Evolutionary conservation across 495 filamentous ascomycete species (phyloP).

Genomic region (Rusavskia elegans): DNA sequence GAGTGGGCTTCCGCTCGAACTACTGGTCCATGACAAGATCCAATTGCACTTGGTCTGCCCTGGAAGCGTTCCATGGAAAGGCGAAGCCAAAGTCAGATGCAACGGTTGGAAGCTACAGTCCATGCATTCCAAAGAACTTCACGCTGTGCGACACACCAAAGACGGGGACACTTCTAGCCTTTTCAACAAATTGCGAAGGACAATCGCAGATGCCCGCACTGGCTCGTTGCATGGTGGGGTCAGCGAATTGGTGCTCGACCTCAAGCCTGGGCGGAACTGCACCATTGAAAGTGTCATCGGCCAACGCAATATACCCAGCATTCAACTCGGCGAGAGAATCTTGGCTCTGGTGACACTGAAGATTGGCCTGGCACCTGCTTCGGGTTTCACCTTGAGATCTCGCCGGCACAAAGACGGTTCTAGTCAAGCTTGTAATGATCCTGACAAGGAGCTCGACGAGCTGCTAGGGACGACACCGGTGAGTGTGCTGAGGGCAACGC

Average conservation of each 20-base stretch:
- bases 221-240: slow-evolving; percentile 4
- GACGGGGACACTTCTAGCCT: slow-evolving; percentile 3
- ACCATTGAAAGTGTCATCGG: slow-evolving; percentile 11
- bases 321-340: slow-evolving; percentile 8
- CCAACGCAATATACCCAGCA: not conserved
- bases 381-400: not conserved
- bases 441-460: slow-evolving; percentile 10
- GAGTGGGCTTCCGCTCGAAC: not conserved
- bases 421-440: not conserved
- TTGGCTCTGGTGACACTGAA: slow-evolving; percentile 6
- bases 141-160: slow-evolving; percentile 2
- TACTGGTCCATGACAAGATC: slow-evolving; percentile 7
- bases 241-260: slow-evolving; percentile 7
- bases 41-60: slow-evolving; percentile 13
- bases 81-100: not conserved
- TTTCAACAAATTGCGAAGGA: slow-evolving; percentile 3
- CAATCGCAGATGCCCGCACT: slow-evolving; percentile 9
- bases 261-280: slow-evolving; percentile 7
- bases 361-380: not conserved
- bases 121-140: slow-evolving; percentile 2
- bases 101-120: slow-evolving; percentile 18
- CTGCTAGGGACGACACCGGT: slow-evolving; percentile 6
- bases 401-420: not conserved
- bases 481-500: slow-evolving; percentile 11
- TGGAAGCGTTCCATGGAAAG: slow-evolving; percentile 4